Conservation (phyloP, 768 basidiomycete species). For the Russula emetica region DNA sequence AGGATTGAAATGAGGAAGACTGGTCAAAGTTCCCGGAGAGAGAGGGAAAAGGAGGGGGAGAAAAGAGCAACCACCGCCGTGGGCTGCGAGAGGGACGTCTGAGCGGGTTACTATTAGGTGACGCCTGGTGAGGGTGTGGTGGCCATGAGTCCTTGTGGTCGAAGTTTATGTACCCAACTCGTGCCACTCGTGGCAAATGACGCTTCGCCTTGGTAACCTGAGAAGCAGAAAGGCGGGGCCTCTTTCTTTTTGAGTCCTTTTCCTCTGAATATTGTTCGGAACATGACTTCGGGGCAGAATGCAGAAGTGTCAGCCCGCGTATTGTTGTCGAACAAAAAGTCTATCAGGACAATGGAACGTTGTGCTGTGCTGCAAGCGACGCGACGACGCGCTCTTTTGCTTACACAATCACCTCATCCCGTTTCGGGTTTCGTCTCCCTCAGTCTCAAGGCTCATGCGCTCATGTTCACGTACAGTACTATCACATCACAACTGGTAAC, state of each 20-base stretch:
- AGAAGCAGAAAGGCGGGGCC: background rate
- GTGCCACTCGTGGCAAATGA: constrained; percentile 15
- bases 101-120: background rate
- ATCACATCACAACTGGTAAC: no score
- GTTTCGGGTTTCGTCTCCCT: no score
- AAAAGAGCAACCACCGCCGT: constrained; percentile 20
- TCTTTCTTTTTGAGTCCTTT: background rate
- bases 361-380: constrained; percentile 12
- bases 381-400: background rate
- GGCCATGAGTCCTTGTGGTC: constrained; percentile 16
- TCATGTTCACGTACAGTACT: no score
- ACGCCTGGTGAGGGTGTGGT: constrained; percentile 21
- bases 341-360: constrained; percentile 18
- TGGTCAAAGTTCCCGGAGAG: constrained; percentile 7
- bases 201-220: constrained; percentile 23
- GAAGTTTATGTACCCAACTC: constrained; percentile 23
- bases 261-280: constrained; percentile 14
- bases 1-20: constrained; percentile 10
- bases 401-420: constrained; percentile 1
- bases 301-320: background rate
- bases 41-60: no score
- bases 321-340: constrained; percentile 19
- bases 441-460: no score
- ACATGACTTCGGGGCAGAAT: background rate
- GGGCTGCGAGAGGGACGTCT: constrained; percentile 7